Evolutionary conservation across 2,329 filamentous ascomycete species (phyloP).

Genomic region (Pestalotiopsis sp.): DNA sequence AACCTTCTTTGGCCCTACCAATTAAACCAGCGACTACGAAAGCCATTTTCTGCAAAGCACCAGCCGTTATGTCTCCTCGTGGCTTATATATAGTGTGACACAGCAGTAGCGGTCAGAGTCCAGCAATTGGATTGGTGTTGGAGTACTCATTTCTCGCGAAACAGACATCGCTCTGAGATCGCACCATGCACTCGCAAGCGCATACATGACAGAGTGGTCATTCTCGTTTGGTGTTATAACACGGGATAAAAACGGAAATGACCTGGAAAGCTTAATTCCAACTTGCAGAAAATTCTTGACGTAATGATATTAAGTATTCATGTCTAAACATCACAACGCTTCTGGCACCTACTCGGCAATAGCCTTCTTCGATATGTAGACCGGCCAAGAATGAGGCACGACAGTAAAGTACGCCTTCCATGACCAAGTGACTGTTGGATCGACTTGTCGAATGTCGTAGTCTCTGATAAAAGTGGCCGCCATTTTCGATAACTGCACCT

Average conservation of each 20-base stretch:
- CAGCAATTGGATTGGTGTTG: not conserved
- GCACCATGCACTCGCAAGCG: not conserved
- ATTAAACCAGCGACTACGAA: not conserved
- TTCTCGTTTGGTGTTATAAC: too few species aligned
- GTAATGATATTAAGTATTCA: too few species aligned
- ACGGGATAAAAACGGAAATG: too few species aligned
- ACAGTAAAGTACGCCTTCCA: conserved; percentile 15
- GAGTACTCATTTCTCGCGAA: not conserved
- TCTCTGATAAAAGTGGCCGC: conserved; percentile 5
- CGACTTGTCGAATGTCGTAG: conserved; percentile 12
- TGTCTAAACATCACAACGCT: too few species aligned
- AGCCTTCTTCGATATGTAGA: not conserved
- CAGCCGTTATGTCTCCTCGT: not conserved
- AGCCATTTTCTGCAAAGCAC: not conserved
- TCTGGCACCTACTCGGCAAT: too few species aligned
- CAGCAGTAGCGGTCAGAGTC: not conserved
- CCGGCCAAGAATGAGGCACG: conserved; percentile 13
- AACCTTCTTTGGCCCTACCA: not conserved
- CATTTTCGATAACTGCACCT: conserved; percentile 9
- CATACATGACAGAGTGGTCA: too few species aligned
- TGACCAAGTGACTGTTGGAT: conserved; percentile 3
- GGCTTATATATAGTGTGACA: not conserved
- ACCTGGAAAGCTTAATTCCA: too few species aligned
- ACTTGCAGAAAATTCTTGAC: too few species aligned
- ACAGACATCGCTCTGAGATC: not conserved